Evolutionary conservation across 768 basidiomycete genomes (phyloP).

Genomic region (Russula olivacea): DNA sequence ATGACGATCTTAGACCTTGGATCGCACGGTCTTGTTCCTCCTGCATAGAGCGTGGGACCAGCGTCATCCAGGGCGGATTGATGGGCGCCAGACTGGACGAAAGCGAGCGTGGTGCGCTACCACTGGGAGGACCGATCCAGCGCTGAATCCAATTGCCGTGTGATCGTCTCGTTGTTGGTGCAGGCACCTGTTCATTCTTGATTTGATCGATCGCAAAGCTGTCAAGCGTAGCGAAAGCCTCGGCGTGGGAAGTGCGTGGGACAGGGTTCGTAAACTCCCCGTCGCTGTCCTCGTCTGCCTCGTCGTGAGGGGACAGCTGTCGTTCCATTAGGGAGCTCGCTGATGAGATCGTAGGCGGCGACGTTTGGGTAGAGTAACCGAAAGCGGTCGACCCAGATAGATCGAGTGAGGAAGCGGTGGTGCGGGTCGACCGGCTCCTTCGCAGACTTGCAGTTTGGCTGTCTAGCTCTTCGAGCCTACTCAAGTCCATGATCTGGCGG

Average conservation of each 20-base stretch:
- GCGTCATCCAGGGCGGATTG: constrained; percentile 57
- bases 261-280: constrained; percentile 26
- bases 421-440: constrained; percentile 1
- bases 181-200: constrained; percentile 23
- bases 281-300: constrained; percentile 15
- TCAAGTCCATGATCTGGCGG: constrained; percentile 8
- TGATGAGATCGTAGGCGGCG: constrained; percentile 5
- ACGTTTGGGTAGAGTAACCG: not conserved
- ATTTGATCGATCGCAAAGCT: constrained; percentile 25
- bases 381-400: constrained; percentile 13
- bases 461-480: not conserved
- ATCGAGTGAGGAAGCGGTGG: constrained; percentile 15
- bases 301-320: constrained; percentile 12
- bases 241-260: constrained; percentile 33
- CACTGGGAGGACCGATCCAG: constrained; percentile 21
- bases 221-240: constrained; percentile 35
- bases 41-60: constrained; percentile 56
- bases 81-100: constrained; percentile 30
- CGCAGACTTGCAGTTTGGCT: not conserved
- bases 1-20: constrained; percentile 64
- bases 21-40: constrained; percentile 67
- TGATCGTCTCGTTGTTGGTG: constrained; percentile 6
- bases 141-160: constrained; percentile 15
- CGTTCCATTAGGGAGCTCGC: constrained; percentile 5
- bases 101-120: constrained; percentile 20